phyloP scores from a whole-genome alignment of 495 filamentous ascomycete species.

The Tuber indicum region DNA sequence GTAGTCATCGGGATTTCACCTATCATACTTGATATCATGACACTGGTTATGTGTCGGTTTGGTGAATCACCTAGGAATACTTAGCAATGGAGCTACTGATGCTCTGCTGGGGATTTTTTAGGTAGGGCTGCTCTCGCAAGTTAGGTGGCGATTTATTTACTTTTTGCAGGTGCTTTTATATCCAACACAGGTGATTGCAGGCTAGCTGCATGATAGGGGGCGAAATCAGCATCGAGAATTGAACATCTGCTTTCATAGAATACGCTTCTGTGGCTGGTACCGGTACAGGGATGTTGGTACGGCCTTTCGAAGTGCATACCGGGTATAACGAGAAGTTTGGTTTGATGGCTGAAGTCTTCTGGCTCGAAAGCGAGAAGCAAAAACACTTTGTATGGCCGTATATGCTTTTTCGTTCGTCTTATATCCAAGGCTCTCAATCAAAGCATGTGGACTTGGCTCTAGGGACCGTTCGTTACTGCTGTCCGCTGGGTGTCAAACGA shows the following conservation, averaged over 20 bases:
- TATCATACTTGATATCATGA: neutral
- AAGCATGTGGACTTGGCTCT: neutral
- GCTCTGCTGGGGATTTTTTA: neutral
- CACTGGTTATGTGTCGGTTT: neutral
- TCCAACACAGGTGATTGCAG: neutral
- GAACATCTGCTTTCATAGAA: neutral
- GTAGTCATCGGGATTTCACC: neutral
- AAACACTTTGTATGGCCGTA: neutral
- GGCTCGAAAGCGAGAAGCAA: neutral
- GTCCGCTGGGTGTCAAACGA: neutral
- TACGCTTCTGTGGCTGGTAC: neutral
- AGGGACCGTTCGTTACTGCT: neutral
- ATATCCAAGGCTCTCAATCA: neutral
- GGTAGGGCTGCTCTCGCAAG: neutral
- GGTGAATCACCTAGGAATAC: neutral
- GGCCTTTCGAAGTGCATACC: neutral
- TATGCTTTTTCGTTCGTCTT: neutral
- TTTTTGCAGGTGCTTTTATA: neutral
- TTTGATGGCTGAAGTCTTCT: neutral
- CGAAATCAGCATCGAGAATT: neutral
- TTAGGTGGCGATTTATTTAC: neutral
- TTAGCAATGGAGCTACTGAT: neutral
- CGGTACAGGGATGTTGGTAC: neutral
- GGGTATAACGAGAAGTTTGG: neutral
- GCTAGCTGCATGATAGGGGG: neutral